Base-by-base conservation (phyloP, 2,329 filamentous ascomycete species). In the Cercospora brassicicola region DNA sequence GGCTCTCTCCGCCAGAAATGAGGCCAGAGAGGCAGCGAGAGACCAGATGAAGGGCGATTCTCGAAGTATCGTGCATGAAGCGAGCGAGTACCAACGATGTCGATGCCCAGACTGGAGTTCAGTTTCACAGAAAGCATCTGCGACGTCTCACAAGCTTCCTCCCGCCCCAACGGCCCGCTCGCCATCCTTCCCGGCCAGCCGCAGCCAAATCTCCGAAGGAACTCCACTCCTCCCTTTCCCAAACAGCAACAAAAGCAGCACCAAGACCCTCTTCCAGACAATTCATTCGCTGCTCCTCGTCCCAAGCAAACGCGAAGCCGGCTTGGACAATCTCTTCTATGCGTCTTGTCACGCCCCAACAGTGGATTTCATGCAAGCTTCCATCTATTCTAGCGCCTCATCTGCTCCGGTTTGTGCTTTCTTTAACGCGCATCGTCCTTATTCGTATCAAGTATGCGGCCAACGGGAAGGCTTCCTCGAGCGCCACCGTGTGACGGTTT, bases 81-180 rank as follows among this genome's bases (percentile, higher is more conserved):
- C 13, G 33, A 39, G 4, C 33, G 33, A 36, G 4, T 13, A 10
- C 2, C 30, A 31, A 31, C 11, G 31, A 13, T n/a, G 10, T 33
- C 13, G 33, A 15, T 7, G 36, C n/a, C 36, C 5, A n/a, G 15
- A 42, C 36, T 9, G 7, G 76, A 64, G 61, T 23, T 55, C 26
- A n/a, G 2, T 42, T 53, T 59, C 36, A 51, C 10, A 20, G 15
- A 13, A 23, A 26, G 28, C 39, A 55, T 31, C 18, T 64, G 28
- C 15, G 30, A 45, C 23, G 15, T 39, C 31, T 48, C 31, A 42
- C 36, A 42, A 30, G 51, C 18, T n/a, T 56, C 28, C 51, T 56
- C 28, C 51, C 51, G 51, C 51, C 18, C 18, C 51, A 42, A 42
- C 42, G 42, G 42, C 42, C 42, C 42, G 42, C 42, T 48, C 42